Evolutionary conservation across 1,139 yeast species (phyloP).

Genomic region (Candida sojae): DNA sequence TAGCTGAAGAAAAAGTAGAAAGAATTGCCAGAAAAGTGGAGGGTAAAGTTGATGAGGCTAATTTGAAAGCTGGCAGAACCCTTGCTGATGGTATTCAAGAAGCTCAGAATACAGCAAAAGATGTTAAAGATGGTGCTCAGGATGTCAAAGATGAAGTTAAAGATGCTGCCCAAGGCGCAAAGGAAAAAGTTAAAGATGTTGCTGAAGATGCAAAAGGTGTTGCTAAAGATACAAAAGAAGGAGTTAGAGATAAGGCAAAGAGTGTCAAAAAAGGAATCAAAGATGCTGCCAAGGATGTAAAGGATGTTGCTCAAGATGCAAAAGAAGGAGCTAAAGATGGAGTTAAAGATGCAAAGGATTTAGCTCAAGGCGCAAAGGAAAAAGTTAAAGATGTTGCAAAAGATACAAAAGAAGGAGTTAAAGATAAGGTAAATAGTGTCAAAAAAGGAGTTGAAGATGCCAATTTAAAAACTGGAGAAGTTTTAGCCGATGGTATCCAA

Average conservation of each 20-base stretch:
- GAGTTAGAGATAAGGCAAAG: too few relatives aligned
- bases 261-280: too few relatives aligned
- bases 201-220: too few relatives aligned
- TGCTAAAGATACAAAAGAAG: too few relatives aligned
- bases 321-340: too few relatives aligned
- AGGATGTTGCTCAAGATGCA: too few relatives aligned
- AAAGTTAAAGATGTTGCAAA: neutral
- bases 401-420: too few relatives aligned
- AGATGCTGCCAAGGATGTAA: too few relatives aligned
- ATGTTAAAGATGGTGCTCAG: neutral
- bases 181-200: neutral
- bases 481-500: neutral
- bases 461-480: neutral
- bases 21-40: neutral
- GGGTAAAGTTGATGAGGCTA: constrained; percentile 5
- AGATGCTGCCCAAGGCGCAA: constrained; percentile 5
- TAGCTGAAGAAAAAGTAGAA: constrained; percentile 2
- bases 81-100: constrained; percentile 9
- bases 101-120: constrained; percentile 5
- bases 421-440: too few relatives aligned
- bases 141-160: neutral
- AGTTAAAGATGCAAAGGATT: too few relatives aligned
- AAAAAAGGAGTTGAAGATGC: too few relatives aligned
- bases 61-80: neutral
- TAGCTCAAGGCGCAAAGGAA: too few relatives aligned